Conservation (phyloP, 164 flowering plant genomes). For the Magnolia changhungtana region DNA sequence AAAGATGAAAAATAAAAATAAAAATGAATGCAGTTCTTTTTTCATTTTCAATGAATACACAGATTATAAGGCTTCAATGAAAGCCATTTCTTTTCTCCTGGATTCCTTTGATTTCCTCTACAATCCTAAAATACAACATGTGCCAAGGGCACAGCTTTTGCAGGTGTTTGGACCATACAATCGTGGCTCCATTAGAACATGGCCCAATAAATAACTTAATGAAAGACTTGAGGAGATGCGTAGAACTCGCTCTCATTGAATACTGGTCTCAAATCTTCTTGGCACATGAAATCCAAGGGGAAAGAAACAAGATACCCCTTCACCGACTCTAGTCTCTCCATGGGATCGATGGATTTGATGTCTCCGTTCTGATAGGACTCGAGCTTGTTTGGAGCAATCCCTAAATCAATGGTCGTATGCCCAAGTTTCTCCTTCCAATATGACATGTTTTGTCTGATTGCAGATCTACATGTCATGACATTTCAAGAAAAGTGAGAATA, state of each 20-base stretch:
- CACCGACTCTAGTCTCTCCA: slow-evolving; percentile 64
- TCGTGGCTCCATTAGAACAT: background rate
- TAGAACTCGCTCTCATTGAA: slow-evolving; percentile 92
- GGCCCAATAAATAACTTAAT: slow-evolving; percentile 25
- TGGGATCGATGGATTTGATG: slow-evolving; percentile 49
- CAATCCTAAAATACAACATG: background rate
- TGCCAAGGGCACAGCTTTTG: background rate
- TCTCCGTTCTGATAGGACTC: slow-evolving; percentile 70
- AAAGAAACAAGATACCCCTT: slow-evolving; percentile 89
- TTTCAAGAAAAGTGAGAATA: background rate
- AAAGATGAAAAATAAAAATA: too few species aligned
- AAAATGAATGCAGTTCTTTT: background rate
- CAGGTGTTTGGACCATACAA: background rate
- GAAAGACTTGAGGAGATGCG: slow-evolving; percentile 90
- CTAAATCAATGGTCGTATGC: slow-evolving; percentile 88
- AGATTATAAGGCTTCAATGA: background rate
- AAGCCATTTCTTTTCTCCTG: background rate
- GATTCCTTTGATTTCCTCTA: background rate
- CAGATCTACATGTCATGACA: slow-evolving; percentile 41
- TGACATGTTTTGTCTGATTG: slow-evolving; percentile 64
- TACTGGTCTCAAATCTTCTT: slow-evolving; percentile 93
- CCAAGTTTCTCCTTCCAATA: slow-evolving; percentile 75
- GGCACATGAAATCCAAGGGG: slow-evolving; percentile 85
- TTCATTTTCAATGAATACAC: too few species aligned
- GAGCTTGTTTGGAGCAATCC: slow-evolving; percentile 77